Evolutionary conservation across 2,329 filamentous ascomycete genomes (phyloP).

Genomic region (Torrubiella hemipterigena): DNA sequence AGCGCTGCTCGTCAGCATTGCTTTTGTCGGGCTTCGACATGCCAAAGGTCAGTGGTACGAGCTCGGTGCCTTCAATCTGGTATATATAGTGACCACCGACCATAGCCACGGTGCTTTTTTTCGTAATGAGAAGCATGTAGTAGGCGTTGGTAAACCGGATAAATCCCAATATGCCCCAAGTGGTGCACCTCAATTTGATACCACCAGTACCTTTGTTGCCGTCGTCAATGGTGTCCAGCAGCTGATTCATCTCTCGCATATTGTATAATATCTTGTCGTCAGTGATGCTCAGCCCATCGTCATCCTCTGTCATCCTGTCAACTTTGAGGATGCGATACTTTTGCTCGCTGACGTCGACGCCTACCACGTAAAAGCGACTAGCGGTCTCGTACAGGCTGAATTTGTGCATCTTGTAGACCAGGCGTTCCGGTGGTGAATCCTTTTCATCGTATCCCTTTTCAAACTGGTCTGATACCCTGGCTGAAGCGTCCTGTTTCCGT

Average conservation of each 20-base stretch:
- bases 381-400: constrained; percentile 97
- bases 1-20: constrained; percentile 81
- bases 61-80: constrained; percentile 85
- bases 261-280: constrained; percentile 95
- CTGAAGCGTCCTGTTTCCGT: constrained; percentile 10
- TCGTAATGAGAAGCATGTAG: constrained; percentile 95
- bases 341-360: constrained; percentile 79
- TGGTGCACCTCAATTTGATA: constrained; percentile 76
- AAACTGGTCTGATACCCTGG: not conserved
- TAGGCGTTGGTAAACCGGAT: constrained; percentile 92
- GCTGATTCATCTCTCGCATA: constrained; percentile 80
- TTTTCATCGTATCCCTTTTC: constrained; percentile 14
- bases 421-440: constrained; percentile 20
- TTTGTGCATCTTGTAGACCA: constrained; percentile 70
- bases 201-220: constrained; percentile 87
- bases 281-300: constrained; percentile 69
- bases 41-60: constrained; percentile 73
- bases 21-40: constrained; percentile 64
- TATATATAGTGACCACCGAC: constrained; percentile 93
- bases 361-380: constrained; percentile 86
- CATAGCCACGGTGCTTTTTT: constrained; percentile 91
- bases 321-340: constrained; percentile 90
- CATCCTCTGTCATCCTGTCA: constrained; percentile 69
- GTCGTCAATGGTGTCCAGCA: constrained; percentile 90
- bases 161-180: constrained; percentile 90